phyloP scores from a whole-genome alignment of 2,329 filamentous ascomycete genomes.

The Pseudocercospora crystallina region DNA sequence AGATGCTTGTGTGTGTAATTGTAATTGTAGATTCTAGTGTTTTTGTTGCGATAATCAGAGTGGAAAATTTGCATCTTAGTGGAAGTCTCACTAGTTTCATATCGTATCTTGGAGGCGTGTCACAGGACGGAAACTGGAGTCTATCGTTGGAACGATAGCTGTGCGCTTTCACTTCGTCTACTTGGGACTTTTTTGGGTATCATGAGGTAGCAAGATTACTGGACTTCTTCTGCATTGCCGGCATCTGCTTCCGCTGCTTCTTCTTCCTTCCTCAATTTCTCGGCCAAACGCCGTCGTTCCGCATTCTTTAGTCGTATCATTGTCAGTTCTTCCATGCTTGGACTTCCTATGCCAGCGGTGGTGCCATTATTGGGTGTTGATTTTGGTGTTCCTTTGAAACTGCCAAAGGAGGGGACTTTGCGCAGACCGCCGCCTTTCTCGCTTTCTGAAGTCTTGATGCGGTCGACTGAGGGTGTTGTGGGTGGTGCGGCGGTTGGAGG shows the following conservation, averaged over 20 bases:
- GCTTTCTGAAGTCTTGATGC: not conserved
- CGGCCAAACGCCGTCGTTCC: constrained; percentile 45
- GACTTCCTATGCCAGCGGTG: constrained; percentile 29
- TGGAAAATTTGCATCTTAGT: too few species aligned
- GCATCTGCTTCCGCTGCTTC: constrained; percentile 18
- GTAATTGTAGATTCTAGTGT: too few species aligned
- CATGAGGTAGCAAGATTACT: not conserved
- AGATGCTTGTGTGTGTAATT: too few species aligned
- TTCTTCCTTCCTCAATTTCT: constrained; percentile 44
- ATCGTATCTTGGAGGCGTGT: too few species aligned
- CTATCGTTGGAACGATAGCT: too few species aligned
- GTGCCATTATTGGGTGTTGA: constrained; percentile 10
- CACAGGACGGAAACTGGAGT: too few species aligned
- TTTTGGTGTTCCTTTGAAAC: constrained; percentile 37
- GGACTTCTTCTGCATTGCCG: not conserved
- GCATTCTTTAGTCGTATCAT: constrained; percentile 48
- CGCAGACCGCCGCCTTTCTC: constrained; percentile 11
- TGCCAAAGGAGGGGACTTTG: constrained; percentile 45
- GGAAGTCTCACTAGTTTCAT: too few species aligned
- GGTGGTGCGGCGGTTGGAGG: not conserved
- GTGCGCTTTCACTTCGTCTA: too few species aligned
- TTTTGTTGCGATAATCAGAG: too few species aligned
- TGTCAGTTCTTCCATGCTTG: constrained; percentile 41
- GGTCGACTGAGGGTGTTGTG: constrained; percentile 1
- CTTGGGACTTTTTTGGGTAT: not conserved